Evolutionary conservation across 768 basidiomycete genomes (phyloP).

Genomic region (Psilocybe sp.): DNA sequence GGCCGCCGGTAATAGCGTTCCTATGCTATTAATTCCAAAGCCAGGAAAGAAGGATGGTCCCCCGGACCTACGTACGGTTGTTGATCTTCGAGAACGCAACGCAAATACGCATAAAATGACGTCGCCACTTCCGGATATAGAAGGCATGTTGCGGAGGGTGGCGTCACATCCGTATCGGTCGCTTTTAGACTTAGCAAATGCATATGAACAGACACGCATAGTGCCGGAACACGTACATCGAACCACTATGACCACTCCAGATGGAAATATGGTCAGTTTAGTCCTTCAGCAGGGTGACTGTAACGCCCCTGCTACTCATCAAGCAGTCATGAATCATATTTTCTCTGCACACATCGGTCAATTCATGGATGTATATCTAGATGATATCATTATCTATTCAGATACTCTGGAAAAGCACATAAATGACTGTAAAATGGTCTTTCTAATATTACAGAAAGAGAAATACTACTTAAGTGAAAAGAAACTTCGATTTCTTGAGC

Average conservation of each 20-base stretch:
- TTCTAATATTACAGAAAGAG: slow-evolving; percentile 28
- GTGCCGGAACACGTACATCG: slow-evolving; percentile 23
- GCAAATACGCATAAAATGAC: slow-evolving; percentile 30
- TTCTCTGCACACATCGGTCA: no score
- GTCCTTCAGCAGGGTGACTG: no score
- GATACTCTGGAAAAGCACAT: slow-evolving; percentile 31
- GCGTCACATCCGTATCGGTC: no score
- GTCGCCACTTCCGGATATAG: no score
- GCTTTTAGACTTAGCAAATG: no score
- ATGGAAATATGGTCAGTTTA: slow-evolving; percentile 42
- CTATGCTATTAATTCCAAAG: slow-evolving; percentile 29
- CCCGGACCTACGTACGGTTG: slow-evolving; percentile 20
- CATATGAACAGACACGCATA: slow-evolving; percentile 32
- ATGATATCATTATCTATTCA: slow-evolving; percentile 35
- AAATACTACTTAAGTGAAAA: slow-evolving; percentile 29
- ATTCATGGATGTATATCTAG: slow-evolving; percentile 37
- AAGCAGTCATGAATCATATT: no score
- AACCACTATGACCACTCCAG: slow-evolving; percentile 31
- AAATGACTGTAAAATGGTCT: slow-evolving; percentile 21
- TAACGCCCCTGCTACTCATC: no score
- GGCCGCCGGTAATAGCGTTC: slow-evolving; percentile 25
- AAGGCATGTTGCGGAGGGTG: no score
- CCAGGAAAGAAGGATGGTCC: slow-evolving; percentile 8
- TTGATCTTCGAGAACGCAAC: slow-evolving; percentile 32
- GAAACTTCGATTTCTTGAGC: slow-evolving; percentile 30